Evolutionary conservation across 1,284 basidiomycete species (phyloP).

Genomic region (Porogramme epimiltina): DNA sequence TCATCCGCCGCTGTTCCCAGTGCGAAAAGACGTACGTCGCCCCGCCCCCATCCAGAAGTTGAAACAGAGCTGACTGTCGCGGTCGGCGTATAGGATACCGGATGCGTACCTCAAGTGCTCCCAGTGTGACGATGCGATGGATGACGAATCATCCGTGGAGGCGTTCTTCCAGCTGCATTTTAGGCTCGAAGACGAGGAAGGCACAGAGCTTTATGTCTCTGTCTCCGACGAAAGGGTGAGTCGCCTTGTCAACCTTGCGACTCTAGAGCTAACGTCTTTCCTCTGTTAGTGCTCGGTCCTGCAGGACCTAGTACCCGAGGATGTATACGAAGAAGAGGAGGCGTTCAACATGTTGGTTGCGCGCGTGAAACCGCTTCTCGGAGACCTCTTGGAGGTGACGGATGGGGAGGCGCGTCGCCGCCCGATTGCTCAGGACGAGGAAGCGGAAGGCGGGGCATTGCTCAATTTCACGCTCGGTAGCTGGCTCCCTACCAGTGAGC

Average conservation of each 20-base stretch:
- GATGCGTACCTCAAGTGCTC: constrained; percentile 45
- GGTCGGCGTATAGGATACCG: constrained; percentile 40
- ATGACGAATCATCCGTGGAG: constrained; percentile 46
- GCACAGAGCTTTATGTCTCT: constrained; percentile 42
- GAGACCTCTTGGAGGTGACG: constrained; percentile 35
- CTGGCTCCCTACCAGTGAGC: constrained; percentile 15
- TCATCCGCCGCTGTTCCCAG: constrained; percentile 49
- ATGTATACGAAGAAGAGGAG: constrained; percentile 41
- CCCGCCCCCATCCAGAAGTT: neutral
- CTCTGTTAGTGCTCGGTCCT: constrained; percentile 43
- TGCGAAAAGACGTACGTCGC: constrained; percentile 51
- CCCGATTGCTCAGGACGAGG: constrained; percentile 3
- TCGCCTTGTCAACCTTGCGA: neutral
- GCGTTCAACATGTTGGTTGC: constrained; percentile 39
- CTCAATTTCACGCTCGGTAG: constrained; percentile 20
- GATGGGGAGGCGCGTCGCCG: constrained; percentile 15
- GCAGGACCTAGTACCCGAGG: constrained; percentile 41
- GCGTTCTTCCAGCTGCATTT: constrained; percentile 52
- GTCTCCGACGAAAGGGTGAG: constrained; percentile 36
- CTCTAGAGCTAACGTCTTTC: neutral
- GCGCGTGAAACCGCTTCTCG: constrained; percentile 46
- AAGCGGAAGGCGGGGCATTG: constrained; percentile 4
- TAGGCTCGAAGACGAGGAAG: constrained; percentile 50
- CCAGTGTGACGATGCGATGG: constrained; percentile 48
- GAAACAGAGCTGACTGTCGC: neutral